Conservation (phyloP, 2,329 filamentous ascomycete genomes). For the Coniochaeta ligniaria region DNA sequence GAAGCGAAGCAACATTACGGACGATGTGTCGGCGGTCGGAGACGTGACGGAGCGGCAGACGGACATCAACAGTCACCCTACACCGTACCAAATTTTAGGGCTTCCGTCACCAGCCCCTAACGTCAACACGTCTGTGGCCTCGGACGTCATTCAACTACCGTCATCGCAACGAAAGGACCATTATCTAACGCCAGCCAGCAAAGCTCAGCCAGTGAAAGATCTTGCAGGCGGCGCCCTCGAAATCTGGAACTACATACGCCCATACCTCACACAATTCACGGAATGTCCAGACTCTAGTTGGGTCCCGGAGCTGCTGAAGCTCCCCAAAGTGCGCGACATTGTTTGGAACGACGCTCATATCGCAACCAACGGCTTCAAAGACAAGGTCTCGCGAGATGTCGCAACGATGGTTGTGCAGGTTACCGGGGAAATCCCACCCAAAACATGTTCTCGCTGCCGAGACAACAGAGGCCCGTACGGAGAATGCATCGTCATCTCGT, state of each 20-base stretch:
- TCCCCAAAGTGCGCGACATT: conserved; percentile 17
- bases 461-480: conserved; percentile 13
- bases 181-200: not conserved
- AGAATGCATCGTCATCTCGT: conserved; percentile 17
- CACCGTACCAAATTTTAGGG: not conserved
- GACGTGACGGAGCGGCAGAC: too few relatives aligned
- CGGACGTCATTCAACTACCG: not conserved
- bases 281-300: conserved; percentile 7
- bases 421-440: conserved; percentile 15
- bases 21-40: too few relatives aligned
- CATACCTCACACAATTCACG: conserved; percentile 9
- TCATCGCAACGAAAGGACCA: not conserved
- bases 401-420: conserved; percentile 18
- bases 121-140: not conserved
- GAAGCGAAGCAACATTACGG: too few relatives aligned
- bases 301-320: conserved; percentile 14
- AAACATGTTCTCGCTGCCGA: conserved; percentile 16
- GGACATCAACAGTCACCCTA: conserved; percentile 6
- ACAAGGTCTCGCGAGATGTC: conserved; percentile 14
- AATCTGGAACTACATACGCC: conserved; percentile 19
- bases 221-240: conserved; percentile 1
- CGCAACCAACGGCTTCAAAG: conserved; percentile 7
- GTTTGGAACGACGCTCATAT: conserved; percentile 12
- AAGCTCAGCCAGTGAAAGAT: not conserved
- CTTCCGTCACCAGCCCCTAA: not conserved